phyloP scores from a whole-genome alignment of 2,329 filamentous ascomycete genomes.

The Arthrobotrys musiformis region DNA sequence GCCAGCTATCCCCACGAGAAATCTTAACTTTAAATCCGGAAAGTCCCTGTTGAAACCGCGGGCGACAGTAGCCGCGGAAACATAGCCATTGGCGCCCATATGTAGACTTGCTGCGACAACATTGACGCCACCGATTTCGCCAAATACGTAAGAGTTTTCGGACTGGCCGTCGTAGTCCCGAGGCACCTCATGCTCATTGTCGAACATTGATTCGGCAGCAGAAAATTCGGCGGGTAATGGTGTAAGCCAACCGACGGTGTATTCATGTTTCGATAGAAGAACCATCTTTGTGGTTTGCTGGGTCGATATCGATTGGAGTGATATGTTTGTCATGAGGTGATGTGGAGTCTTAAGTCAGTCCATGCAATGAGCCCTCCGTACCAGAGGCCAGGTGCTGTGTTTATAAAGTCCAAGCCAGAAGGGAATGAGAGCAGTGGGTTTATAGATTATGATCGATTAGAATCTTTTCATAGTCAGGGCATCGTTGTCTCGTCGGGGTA shows the following conservation, averaged over 20 bases:
- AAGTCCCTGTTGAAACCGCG: slow-evolving; percentile 62
- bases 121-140: slow-evolving; percentile 60
- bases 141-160: slow-evolving; percentile 57
- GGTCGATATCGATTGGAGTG: too few relatives aligned
- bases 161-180: slow-evolving; percentile 57
- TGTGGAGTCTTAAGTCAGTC: too few relatives aligned
- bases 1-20: slow-evolving; percentile 3
- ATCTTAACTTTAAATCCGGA: slow-evolving; percentile 55
- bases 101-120: slow-evolving; percentile 61
- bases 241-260: slow-evolving; percentile 63
- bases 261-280: slow-evolving; percentile 35
- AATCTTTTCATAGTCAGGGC: too few relatives aligned
- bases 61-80: slow-evolving; percentile 61
- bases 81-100: slow-evolving; percentile 60
- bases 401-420: too few relatives aligned
- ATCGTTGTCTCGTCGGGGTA: too few relatives aligned
- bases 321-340: too few relatives aligned
- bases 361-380: too few relatives aligned
- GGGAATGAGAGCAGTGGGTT: too few relatives aligned
- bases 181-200: slow-evolving; percentile 59
- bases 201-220: slow-evolving; percentile 61
- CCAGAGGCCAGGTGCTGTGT: too few relatives aligned
- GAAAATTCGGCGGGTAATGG: slow-evolving; percentile 60
- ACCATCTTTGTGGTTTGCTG: not conserved
- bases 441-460: too few relatives aligned